These are phyloP conservation scores for Paragyromitra xinjiangensis DNA, from an alignment of 495 filamentous ascomycete species.

Conservation along the genomic window DNA sequence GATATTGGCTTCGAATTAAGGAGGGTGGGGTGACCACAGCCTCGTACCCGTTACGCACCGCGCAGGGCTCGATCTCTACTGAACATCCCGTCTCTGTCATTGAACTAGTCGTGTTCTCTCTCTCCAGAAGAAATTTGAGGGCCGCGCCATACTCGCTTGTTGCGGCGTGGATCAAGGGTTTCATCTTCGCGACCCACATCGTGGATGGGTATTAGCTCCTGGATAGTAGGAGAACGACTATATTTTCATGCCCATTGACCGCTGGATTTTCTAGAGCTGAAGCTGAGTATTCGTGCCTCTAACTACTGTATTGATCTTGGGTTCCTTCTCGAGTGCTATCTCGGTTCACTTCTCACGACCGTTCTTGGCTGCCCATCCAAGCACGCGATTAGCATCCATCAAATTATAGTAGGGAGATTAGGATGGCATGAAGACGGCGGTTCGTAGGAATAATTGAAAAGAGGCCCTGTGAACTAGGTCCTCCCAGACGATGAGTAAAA, in stretches of 20 bases:
- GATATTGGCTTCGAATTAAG: neutral
- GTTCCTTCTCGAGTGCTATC: neutral
- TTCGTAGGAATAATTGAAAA: neutral
- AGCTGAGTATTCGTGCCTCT: neutral
- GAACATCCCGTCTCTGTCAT: neutral
- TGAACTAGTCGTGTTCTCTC: neutral
- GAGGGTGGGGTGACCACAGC: neutral
- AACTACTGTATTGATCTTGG: neutral
- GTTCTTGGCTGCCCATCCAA: neutral
- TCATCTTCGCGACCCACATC: neutral
- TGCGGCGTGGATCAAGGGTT: neutral
- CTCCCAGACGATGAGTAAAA: neutral
- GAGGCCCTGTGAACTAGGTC: neutral
- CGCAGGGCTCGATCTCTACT: neutral
- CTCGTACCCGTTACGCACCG: neutral
- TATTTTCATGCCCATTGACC: neutral
- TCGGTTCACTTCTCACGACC: neutral
- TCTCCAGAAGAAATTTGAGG: neutral
- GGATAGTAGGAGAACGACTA: neutral
- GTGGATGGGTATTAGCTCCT: neutral
- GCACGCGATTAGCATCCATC: neutral
- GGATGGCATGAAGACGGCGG: neutral
- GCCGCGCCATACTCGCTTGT: neutral
- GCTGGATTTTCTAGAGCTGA: neutral
- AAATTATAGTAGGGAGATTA: neutral